Base-by-base conservation (phyloP, 2,329 filamentous ascomycete genomes). In the Ceratocystis ficicola region DNA sequence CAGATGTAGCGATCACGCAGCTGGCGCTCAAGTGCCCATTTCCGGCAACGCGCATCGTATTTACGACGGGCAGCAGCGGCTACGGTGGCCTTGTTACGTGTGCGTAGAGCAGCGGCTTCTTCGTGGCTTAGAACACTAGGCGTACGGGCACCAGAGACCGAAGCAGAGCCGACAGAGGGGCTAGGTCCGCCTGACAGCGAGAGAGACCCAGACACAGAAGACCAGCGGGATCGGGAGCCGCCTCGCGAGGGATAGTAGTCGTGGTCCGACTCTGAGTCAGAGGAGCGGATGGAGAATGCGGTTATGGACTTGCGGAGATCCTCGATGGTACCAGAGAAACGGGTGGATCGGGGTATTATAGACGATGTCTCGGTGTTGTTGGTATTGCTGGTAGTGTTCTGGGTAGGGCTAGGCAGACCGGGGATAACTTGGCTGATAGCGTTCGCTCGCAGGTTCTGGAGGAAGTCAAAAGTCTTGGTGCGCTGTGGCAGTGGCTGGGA, bases 281-380 rank as follows among this genome's bases (percentile, higher is more conserved):
- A 67, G 3, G 66, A 68, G 20, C 44, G 44, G 41, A 68, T 68
- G n/a, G 66, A 68, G 41, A 68, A 68, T 20, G 62, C 64, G 28
- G 66, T 65, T 52, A 69, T 68, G 15, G 68, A 69, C 46, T 68
- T 63, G 65, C 69, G 66, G 55, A 69, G 61, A 32, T 69, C 68
- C 28, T 69, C 69, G 25, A 69, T 60, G n/a, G 64, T 68, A 7
- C 32, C 62, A 5, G 66, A 68, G 28, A 68, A 65, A 17, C 66
- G 66, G 20, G 64, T 36, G 10, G 66, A 65, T 41, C 66, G 66
- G 32, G 66, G 64, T 25, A 64, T 60, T 22, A 55, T 52, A 46
- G n/a, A 41, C 46, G n/a, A 22, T 28, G 15, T 28, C n/a, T 64
- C 62, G 48, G 20, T 44, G 22, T 15, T 52, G 48, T 28, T 52